Base-by-base conservation (phyloP, 306 rosid species). In the Morella rubra region DNA sequence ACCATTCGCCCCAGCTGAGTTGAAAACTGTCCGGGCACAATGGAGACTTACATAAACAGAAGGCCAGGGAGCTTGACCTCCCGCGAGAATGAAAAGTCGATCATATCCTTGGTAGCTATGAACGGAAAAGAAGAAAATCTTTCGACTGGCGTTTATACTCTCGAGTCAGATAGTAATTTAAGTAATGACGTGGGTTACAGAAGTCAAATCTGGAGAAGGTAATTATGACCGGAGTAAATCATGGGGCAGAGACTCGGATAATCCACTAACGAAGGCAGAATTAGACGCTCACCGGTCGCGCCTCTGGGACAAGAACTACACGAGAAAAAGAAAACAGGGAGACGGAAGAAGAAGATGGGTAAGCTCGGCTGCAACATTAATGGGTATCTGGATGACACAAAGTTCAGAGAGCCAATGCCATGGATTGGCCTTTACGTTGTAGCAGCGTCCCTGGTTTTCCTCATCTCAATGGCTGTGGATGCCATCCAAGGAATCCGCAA, bases 391-490 rank as follows among this genome's bases (percentile, higher is more conserved):
- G 88, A 94, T 40, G 91, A 73, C 55, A 58, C 90, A 1, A 86
- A 85, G 50, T 94, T 89, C 88, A 90, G 89, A 78, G 81, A 81
- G 73, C 98, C 97, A 0, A 77, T 94, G 90, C 98, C 98, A 55
- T 94, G 98, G 98, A 87, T 94, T 42, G 98, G 97, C 60, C 66
- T 90, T 67, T 94, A 91, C 77, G 89, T 94, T 80, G 94, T 89
- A 27, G 86, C 87, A 75, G 98, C 97, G 71, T 86, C 97, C 15
- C 53, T 86, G 0, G 81, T 80, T 0, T 91, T 96, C 74, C 83
- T 94, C 54, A 54, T 84, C 27, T 86, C 91, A 41, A 84, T 87
- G 89, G 88, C 88, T 6, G 80, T 81, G 22, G 98, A 94, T 77
- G 84, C 84, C 71, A 67, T 89, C 40, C 78, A 81, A 0, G 94